A percentile compares a stretch with the other conserved stretches of the same genome.
Conservation (phyloP, 192 early-diverging fungal genomes). For the Thoreauomyces humboldtii region DNA sequence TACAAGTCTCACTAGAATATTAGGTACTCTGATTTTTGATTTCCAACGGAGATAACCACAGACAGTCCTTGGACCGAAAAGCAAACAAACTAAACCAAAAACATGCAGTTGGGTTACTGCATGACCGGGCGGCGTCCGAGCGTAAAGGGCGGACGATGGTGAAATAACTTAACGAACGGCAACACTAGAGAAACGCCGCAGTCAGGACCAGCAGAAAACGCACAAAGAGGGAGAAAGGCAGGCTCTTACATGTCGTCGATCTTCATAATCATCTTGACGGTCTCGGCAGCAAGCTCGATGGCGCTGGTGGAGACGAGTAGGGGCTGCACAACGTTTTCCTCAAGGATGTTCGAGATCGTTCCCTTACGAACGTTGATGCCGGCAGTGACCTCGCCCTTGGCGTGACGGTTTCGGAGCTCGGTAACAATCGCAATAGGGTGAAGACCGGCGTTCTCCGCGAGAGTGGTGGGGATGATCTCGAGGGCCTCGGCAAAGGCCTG, state of each 20-base stretch:
- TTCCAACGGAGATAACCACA: too few relatives aligned
- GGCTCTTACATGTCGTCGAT: constrained; percentile 81
- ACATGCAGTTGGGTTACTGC: too few relatives aligned
- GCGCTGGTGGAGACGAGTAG: constrained; percentile 96
- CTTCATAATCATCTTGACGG: constrained; percentile 98
- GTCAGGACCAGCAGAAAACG: too few relatives aligned
- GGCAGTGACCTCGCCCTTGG: constrained; percentile 86
- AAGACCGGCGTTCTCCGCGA: constrained; percentile 97
- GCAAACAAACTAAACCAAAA: too few relatives aligned
- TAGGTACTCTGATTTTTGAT: too few relatives aligned
- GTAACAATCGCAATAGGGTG: constrained; percentile 97
- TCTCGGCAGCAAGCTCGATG: constrained; percentile 93
- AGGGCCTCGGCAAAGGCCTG: constrained; percentile 95
- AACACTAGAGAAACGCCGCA: too few relatives aligned
- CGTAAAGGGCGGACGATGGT: too few relatives aligned
- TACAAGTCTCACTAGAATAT: too few relatives aligned
- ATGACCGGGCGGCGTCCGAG: too few relatives aligned
- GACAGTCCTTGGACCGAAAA: too few relatives aligned
- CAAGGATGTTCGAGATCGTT: constrained; percentile 91
- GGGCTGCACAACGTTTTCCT: constrained; percentile 98
- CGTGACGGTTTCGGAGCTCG: constrained; percentile 93
- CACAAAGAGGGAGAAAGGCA: too few relatives aligned
- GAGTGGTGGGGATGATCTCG: constrained; percentile 94
- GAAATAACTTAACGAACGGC: too few relatives aligned
- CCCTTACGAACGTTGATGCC: constrained; percentile 99